Base-by-base conservation (phyloP, 179 eudicot genomes). In the Silene vulgaris region DNA sequence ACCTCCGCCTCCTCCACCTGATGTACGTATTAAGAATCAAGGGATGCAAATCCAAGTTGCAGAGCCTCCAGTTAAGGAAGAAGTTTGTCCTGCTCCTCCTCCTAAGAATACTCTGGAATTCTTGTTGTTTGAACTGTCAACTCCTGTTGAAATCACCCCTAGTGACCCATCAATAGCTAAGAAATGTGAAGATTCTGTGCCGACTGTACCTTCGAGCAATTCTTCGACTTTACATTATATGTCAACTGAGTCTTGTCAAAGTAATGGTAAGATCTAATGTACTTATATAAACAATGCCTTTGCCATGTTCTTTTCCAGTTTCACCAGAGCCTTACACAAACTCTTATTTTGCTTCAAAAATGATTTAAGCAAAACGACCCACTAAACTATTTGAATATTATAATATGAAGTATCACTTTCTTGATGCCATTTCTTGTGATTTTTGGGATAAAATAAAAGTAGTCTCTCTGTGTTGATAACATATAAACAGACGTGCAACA, bases 101-200 rank as follows among this genome's bases (percentile, higher is more conserved):
- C 70, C 77, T 26, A 78, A 73, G 57, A 82, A 82, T 30, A 80
- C 84, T 8, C 54, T 85, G 57, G 85, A 82, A 28, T 85, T 73
- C 70, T 74, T 85, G 75, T 29, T 85, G 61, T 80, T 78, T 50
- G 85, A 85, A 59, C 71, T 82, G 60, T 37, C 80, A 16, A 16
- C 69, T 62, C 77, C 84, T 40, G 74, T 61, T 59, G 75, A 64
- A 30, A 65, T n/a, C 19, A 28, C 79, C 9, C 63, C 61, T 4
- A 20, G 26, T 17, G 60, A 63, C 32, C 77, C 28, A 57, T 43
- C 20, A 28, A 65, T 37, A 65, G 75, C 45, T 8, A 21, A 14
- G 7, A 67, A 62, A 48, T 8, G 21, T 63, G 73, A 71, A 2
- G 45, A 30, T 71, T 1, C 54, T 65, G 59, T 48, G 26, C n/a